Conservation (phyloP, 129 eudicot genomes). For the Ambrosia artemisiifolia region DNA sequence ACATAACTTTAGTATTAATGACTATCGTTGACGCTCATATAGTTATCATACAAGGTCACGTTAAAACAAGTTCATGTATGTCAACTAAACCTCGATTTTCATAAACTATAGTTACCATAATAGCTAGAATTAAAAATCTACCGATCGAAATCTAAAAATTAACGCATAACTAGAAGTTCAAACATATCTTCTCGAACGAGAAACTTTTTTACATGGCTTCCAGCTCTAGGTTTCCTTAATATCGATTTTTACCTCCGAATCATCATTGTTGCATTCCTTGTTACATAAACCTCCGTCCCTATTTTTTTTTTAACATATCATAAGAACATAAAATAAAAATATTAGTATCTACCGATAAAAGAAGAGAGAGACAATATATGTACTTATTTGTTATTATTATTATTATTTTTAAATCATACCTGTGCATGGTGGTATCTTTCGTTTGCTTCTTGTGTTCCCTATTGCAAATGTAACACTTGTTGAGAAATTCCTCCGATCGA, state of each 20-base stretch:
- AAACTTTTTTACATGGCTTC: background rate
- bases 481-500: background rate
- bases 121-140: background rate
- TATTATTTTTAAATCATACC: conserved; percentile 4
- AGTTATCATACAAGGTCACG: background rate
- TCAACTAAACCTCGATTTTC: background rate
- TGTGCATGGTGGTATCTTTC: conserved; percentile 6
- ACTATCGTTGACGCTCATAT: background rate
- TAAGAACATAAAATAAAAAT: background rate
- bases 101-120: background rate
- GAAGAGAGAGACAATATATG: too few relatives aligned
- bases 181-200: background rate
- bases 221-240: background rate
- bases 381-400: too few relatives aligned
- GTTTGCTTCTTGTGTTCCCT: background rate
- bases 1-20: background rate
- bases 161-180: background rate
- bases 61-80: background rate
- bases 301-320: background rate
- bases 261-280: background rate
- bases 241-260: background rate
- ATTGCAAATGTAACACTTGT: conserved; percentile 26
- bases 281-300: background rate
- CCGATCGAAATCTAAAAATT: background rate
- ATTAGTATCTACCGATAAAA: too few relatives aligned